Evolutionary conservation across 2,329 filamentous ascomycete species (phyloP), one percentile per base, ranked within the genome.

Genomic region (Camptophora hylomeconis): DNA sequence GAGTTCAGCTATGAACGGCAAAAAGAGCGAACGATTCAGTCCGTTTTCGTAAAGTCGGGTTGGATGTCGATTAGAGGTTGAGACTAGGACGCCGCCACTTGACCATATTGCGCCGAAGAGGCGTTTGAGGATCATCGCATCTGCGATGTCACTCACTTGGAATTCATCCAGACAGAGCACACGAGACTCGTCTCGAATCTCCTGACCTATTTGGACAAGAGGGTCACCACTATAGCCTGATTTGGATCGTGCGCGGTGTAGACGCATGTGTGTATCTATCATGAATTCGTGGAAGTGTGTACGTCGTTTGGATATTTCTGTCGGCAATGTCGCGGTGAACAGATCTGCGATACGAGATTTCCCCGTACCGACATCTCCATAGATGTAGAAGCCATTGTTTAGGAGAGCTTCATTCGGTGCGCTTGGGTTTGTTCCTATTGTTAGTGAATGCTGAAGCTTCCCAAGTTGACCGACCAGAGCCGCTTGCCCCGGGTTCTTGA

Each of bases 221-320:
- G 27, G 27, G 24, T 30, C 27, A 6, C 27, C 27, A n/a, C 18
- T 20, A 24, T 22, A 30, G 20, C 20, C 17, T 10, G 20, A 14
- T 23, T 23, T 5, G 13, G 18, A 23, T 5, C 27, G 27, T 14
- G 27, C 27, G 17, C 18, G 19, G 15, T 30, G 27, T 15, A 30
- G 15, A 16, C 27, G 27, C 20, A 22, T 22, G 20, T 30, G 27
- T 4, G 15, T 24, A 15, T 30, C 27, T 8, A 15, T 30, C 27
- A 30, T 30, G 13, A 30, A 30, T 20, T 30, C 27, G 27, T 22
- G 24, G 27, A 30, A 30, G 12, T 30, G 27, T 4, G 27, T 17
- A 4, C 27, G 18, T 6, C 27, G 27, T 7, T 20, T 12, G 7
- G 27, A 15, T 5, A 30, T 15, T 10, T 30, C 4, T 11, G 27